A percentile compares a stretch with the other conserved stretches of the same genome.
These are phyloP conservation scores for Primulina huaijiensis DNA, from an alignment of 257 asterid genomes.

Conservation along the genomic window DNA sequence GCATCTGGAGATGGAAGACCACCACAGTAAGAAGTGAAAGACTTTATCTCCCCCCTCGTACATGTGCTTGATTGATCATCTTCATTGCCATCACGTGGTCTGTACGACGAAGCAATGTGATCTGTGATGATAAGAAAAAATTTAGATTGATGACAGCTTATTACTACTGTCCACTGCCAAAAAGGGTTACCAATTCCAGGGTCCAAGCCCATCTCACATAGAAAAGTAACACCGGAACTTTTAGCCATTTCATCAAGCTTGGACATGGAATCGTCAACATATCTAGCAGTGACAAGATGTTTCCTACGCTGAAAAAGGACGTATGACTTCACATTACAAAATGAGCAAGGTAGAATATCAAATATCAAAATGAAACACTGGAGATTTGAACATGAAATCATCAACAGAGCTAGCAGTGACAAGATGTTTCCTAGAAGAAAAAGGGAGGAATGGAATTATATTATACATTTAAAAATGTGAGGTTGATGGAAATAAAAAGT, in stretches of 20 bases:
- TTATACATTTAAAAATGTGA: background rate
- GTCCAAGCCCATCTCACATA: conserved; percentile 98
- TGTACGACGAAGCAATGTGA: conserved; percentile 26
- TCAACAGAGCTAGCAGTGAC: background rate
- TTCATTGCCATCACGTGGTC: conserved; percentile 99
- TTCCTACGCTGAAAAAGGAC: conserved; percentile 59
- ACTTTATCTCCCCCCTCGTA: conserved; percentile 71
- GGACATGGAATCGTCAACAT: conserved; percentile 82
- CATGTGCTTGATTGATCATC: conserved; percentile 82
- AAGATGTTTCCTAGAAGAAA: background rate
- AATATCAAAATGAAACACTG: background rate
- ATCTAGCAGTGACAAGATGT: conserved; percentile 93
- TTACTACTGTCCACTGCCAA: background rate
- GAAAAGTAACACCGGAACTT: conserved; percentile 63
- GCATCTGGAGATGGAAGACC: conserved; percentile 97
- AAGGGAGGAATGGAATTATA: background rate
- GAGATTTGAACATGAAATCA: background rate
- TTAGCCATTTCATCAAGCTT: conserved; percentile 79
- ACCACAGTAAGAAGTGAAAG: conserved; percentile 88
- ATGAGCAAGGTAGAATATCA: conserved; percentile 12
- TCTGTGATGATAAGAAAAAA: background rate
- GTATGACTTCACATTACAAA: conserved; percentile 11
- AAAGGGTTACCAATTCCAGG: conserved; percentile 82
- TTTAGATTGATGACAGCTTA: background rate
- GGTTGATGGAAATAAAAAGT: background rate